phyloP scores from a whole-genome alignment of 208 protist genomes.

The Borovskyia barvae region DNA sequence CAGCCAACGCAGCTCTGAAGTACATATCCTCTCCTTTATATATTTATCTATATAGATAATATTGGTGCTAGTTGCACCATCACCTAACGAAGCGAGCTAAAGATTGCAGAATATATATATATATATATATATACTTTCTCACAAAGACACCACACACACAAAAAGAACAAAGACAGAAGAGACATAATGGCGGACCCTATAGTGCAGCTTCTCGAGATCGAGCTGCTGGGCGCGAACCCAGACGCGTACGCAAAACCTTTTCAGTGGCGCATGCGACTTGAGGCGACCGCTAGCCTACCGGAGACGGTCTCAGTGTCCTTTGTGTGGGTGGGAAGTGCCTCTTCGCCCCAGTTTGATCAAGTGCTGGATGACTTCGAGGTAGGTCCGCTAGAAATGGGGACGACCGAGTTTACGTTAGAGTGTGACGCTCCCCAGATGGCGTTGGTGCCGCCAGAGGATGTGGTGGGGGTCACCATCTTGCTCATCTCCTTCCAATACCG shows the following conservation, averaged over 20 bases:
- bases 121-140: too few relatives aligned
- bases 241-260: conserved; percentile 47
- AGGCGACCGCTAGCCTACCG: conserved; percentile 47
- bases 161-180: background rate
- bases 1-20: background rate
- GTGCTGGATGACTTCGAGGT: conserved; percentile 96
- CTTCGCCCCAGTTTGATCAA: conserved; percentile 94
- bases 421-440: conserved; percentile 90
- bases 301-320: conserved; percentile 96
- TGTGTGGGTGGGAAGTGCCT: conserved; percentile 97
- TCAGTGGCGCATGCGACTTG: conserved; percentile 79
- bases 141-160: background rate
- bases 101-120: too few relatives aligned
- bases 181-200: conserved; percentile 59
- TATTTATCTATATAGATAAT: background rate
- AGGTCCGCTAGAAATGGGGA: conserved; percentile 92
- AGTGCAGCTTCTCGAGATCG: conserved; percentile 87
- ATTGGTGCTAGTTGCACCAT: too few relatives aligned
- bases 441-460: conserved; percentile 90
- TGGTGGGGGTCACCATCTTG: conserved; percentile 96
- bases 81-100: too few relatives aligned
- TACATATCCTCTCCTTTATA: background rate
- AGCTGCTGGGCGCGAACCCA: conserved; percentile 82
- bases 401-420: conserved; percentile 94
- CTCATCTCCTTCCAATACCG: conserved; percentile 96